A percentile compares a stretch with the other conserved stretches of the same genome.
Evolutionary conservation across 345 rosid genomes (phyloP).

Genomic region (Lumnitzera racemosa): DNA sequence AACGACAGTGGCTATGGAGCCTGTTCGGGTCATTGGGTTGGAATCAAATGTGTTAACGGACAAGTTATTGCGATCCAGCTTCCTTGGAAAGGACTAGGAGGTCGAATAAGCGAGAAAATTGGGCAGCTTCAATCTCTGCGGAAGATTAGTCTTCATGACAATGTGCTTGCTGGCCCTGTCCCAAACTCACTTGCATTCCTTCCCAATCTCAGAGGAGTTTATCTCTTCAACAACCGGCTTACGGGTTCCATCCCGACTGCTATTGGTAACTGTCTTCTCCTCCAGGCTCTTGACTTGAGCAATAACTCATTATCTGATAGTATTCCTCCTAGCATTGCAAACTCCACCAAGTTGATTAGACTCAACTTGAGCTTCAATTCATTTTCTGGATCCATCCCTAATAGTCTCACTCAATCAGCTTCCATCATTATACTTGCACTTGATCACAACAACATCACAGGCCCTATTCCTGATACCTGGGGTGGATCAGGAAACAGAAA

Average conservation of each 20-base stretch:
- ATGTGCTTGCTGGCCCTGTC: slow-evolving; percentile 52
- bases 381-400: slow-evolving; percentile 52
- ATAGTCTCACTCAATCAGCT: slow-evolving; percentile 30
- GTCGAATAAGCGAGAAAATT: slow-evolving; percentile 69
- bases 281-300: slow-evolving; percentile 72
- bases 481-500: slow-evolving; percentile 22
- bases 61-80: slow-evolving; percentile 79
- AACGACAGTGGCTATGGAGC: slow-evolving; percentile 48
- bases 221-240: slow-evolving; percentile 88
- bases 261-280: slow-evolving; percentile 53
- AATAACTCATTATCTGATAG: slow-evolving; percentile 50
- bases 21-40: slow-evolving; percentile 86
- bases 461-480: slow-evolving; percentile 53
- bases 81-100: slow-evolving; percentile 86
- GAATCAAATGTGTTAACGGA: slow-evolving; percentile 85
- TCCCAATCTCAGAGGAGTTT: slow-evolving; percentile 60
- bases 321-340: slow-evolving; percentile 62
- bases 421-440: slow-evolving; percentile 64
- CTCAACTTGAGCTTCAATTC: slow-evolving; percentile 71
- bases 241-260: slow-evolving; percentile 76
- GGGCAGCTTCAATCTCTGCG: slow-evolving; percentile 70
- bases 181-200: slow-evolving; percentile 80
- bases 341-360: slow-evolving; percentile 54
- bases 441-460: slow-evolving; percentile 68
- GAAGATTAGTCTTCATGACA: slow-evolving; percentile 80